Conservation (phyloP, 192 early-diverging fungal species). For the Pilobolus umbonatus region DNA sequence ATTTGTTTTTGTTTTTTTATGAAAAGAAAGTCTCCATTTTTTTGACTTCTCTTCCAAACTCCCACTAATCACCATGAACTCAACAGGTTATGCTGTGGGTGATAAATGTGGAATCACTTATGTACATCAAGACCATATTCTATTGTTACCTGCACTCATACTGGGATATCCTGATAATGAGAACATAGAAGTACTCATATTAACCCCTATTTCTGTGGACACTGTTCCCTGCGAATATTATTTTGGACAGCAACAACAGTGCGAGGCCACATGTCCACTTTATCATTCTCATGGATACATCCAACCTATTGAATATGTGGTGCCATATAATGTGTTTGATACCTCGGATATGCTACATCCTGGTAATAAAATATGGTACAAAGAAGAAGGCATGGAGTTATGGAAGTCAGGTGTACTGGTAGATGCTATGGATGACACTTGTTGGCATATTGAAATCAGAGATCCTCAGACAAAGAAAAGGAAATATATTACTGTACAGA, state of each 20-base stretch:
- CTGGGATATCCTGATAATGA: too few species aligned
- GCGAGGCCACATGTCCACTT: background rate
- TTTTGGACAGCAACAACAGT: background rate
- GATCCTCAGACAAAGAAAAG: background rate
- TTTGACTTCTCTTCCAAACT: too few species aligned
- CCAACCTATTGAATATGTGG: background rate
- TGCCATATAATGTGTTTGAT: background rate
- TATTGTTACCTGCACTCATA: too few species aligned
- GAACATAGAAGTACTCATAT: background rate
- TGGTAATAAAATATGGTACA: background rate
- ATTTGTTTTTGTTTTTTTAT: too few species aligned
- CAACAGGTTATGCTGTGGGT: too few species aligned
- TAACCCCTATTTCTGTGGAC: background rate
- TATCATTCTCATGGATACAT: conserved; percentile 1
- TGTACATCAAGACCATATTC: too few species aligned
- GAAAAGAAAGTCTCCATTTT: too few species aligned
- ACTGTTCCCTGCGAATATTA: conserved; percentile 1
- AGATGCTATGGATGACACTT: background rate
- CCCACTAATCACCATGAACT: too few species aligned
- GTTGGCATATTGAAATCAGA: background rate
- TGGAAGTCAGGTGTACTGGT: background rate
- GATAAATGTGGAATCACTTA: too few species aligned
- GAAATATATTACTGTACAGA: background rate
- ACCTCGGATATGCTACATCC: background rate
- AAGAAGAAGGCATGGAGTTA: background rate